Base-by-base conservation (phyloP, 106 monocot species). In the Narthecium ossifragum region DNA sequence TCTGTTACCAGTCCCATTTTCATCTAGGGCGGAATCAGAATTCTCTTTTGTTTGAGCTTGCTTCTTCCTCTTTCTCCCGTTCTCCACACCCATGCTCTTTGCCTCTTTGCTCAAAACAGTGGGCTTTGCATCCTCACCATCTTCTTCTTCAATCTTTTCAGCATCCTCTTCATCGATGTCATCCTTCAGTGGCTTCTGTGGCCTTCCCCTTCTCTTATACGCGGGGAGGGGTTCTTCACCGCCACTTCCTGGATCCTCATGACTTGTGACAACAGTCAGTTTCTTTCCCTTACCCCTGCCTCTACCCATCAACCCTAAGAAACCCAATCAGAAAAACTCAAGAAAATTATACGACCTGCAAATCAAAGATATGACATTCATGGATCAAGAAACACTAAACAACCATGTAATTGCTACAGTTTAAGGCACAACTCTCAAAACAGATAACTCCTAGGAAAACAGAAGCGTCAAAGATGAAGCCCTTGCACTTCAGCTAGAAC, bases 231-330 rank as follows among this genome's bases (percentile, higher is more conserved):
- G 55, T 23, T 88, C 83, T 39, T 88, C 88, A 20, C 46, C 52
- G 12, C 60, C 72, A 40, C 75, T 73, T 30, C 50, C 71, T 9
- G 51, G 57, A 59, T 82, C 65, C 1, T 79, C 87, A 54, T 87
- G 60, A 23, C 83, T 78, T 33, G 56, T 34, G 12, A 28, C 77
- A 32, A 12, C 53, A 12, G 68, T 62, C 29, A 59, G 54, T 61
- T 70, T 88, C 73, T 76, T 88, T 10, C 79, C 83, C 70, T 83
- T 88, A 17, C 88, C 88, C 66, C 88, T 76, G 29, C 82, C 79
- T 73, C 88, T 75, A n/a, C 82, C 88, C 88, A 88, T 83, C 34
- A 37, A 43, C 30, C 20, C 26, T 26, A 34, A 37, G 21, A 67
- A 17, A n/a, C 27, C 13, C 23, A 26, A 24, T 66, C 23, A n/a